Conservation (phyloP, 2,329 filamentous ascomycete genomes). For the Trichoderma lentiforme region DNA sequence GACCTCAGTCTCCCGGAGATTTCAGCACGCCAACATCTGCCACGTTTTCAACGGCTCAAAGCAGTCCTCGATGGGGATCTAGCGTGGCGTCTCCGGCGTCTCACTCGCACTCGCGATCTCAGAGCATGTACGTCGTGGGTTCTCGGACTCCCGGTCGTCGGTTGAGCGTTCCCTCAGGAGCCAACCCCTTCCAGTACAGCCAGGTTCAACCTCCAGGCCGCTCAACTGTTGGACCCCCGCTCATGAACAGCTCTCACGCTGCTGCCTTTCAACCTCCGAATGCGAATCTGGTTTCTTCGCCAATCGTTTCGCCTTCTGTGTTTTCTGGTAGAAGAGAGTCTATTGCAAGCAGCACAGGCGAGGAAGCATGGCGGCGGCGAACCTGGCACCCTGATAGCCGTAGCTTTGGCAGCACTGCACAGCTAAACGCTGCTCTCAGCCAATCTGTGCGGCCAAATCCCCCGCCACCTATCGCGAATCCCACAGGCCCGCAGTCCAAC, state of each 20-base stretch:
- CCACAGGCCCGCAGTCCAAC: slow-evolving; percentile 51
- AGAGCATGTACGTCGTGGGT: slow-evolving; percentile 66
- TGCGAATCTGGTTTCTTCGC: slow-evolving; percentile 60
- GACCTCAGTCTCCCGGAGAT: slow-evolving; percentile 66
- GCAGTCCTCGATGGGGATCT: slow-evolving; percentile 72
- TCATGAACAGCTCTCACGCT: slow-evolving; percentile 54
- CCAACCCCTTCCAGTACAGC: slow-evolving; percentile 69
- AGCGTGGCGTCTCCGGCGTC: slow-evolving; percentile 70
- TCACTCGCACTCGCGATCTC: slow-evolving; percentile 59
- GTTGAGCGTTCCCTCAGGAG: slow-evolving; percentile 75
- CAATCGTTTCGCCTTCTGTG: slow-evolving; percentile 60
- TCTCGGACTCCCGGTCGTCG: slow-evolving; percentile 67
- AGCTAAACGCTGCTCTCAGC: slow-evolving; percentile 72
- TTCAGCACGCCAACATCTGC: slow-evolving; percentile 81
- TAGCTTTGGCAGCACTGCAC: slow-evolving; percentile 62
- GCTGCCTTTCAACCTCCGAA: slow-evolving; percentile 54
- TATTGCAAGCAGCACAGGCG: slow-evolving; percentile 53
- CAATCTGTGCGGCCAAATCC: slow-evolving; percentile 58
- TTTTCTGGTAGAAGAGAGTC: slow-evolving; percentile 64
- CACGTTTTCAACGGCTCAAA: slow-evolving; percentile 72
- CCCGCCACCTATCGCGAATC: slow-evolving; percentile 47
- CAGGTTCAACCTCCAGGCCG: slow-evolving; percentile 55
- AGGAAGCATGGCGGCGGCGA: slow-evolving; percentile 76
- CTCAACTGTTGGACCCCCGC: slow-evolving; percentile 51
- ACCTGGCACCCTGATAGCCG: slow-evolving; percentile 87